These are phyloP conservation scores for Trichoderma arundinaceum DNA, from an alignment of 2,329 filamentous ascomycete genomes.

Conservation along the genomic window DNA sequence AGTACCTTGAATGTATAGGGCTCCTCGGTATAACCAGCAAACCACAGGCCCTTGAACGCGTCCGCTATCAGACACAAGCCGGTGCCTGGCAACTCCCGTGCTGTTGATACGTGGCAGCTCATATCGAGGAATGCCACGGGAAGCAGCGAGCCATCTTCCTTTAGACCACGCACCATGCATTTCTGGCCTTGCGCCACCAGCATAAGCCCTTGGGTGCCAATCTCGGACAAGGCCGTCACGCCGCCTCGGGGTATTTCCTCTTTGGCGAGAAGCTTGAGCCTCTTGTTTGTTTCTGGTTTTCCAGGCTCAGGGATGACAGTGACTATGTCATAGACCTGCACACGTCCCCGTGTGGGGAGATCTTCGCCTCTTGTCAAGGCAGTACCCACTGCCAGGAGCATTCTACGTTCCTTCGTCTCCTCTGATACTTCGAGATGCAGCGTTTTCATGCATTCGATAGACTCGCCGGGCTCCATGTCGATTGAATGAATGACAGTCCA, in stretches of 20 bases:
- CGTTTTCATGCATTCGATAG: constrained; percentile 79
- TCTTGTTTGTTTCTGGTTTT: constrained; percentile 82
- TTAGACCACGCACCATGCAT: constrained; percentile 93
- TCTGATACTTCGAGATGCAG: constrained; percentile 90
- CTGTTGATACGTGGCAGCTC: constrained; percentile 88
- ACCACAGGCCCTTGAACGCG: constrained; percentile 92
- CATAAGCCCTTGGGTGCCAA: constrained; percentile 86
- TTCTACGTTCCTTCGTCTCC: constrained; percentile 82
- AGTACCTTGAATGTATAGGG: constrained; percentile 95
- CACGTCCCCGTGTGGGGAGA: constrained; percentile 78
- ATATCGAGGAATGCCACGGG: constrained; percentile 98
- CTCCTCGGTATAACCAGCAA: constrained; percentile 94
- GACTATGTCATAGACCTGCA: constrained; percentile 92
- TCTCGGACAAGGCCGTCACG: constrained; percentile 82
- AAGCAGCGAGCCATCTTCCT: constrained; percentile 89
- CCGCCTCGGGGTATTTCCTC: constrained; percentile 92
- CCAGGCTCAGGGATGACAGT: constrained; percentile 89
- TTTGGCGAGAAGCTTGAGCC: constrained; percentile 82
- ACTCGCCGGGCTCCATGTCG: constrained; percentile 74
- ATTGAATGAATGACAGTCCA: constrained; percentile 81
- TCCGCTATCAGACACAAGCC: constrained; percentile 89
- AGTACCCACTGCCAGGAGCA: constrained; percentile 84
- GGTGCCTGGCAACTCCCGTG: constrained; percentile 81
- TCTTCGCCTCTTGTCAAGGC: constrained; percentile 89
- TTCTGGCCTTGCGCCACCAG: constrained; percentile 94